Percentiles rank a stretch among this genome's conserved stretches.
These are phyloP conservation scores for Chrysosporium keratinophilum DNA, from an alignment of 2,329 filamentous ascomycete species.

Conservation along the genomic window DNA sequence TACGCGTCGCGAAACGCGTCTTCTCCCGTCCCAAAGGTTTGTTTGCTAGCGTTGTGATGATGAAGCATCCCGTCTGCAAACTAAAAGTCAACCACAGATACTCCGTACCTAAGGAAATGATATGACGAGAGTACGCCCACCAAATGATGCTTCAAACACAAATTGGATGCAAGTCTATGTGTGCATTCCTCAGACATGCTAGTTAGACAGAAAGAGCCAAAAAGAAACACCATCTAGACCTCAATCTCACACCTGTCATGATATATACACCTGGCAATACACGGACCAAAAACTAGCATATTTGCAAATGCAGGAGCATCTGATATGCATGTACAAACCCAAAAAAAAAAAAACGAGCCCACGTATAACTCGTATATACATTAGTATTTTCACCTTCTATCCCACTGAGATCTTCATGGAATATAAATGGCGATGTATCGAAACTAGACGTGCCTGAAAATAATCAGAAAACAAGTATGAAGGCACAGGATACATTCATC, in stretches of 20 bases:
- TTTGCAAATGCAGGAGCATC: not conserved
- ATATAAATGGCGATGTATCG: not conserved
- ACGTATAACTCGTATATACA: not conserved
- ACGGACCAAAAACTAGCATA: not conserved
- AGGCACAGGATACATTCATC: not conserved
- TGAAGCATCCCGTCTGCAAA: too few relatives aligned
- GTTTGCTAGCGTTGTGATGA: too few relatives aligned
- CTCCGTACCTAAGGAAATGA: too few relatives aligned
- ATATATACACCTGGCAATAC: constrained; percentile 1
- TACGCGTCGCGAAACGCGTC: too few relatives aligned
- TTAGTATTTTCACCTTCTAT: not conserved
- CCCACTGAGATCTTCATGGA: not conserved
- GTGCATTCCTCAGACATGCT: not conserved
- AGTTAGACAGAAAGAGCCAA: not conserved
- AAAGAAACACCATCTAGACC: not conserved
- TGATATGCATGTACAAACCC: not conserved
- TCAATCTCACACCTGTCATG: not conserved
- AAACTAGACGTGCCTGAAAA: not conserved
- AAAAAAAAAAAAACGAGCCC: not conserved
- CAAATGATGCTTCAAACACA: too few relatives aligned
- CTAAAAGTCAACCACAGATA: too few relatives aligned
- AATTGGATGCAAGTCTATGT: not conserved
- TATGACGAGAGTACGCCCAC: too few relatives aligned
- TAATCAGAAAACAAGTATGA: not conserved
- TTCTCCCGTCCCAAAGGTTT: too few relatives aligned